Evolutionary conservation across 2,329 filamentous ascomycete genomes (phyloP), one percentile per base, ranked within the genome.

Genomic region (Beauveria sp.): DNA sequence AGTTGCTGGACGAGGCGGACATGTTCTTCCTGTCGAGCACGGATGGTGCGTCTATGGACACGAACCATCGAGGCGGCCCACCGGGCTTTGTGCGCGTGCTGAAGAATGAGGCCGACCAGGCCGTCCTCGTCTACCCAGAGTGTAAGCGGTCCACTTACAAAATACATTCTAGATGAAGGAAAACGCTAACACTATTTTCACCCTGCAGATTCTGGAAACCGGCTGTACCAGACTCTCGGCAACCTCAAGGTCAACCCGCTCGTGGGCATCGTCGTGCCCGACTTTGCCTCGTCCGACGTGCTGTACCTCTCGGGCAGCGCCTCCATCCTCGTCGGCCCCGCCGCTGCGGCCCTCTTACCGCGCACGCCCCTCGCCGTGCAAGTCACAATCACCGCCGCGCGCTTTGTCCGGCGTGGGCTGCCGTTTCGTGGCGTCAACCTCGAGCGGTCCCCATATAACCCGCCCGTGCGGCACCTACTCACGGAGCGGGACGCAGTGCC

Each of bases 161-260:
- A 12, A 10, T 34, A 34, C 30, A 34, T 34, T 10, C 30, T 34
- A 12, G 30, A 34, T 34, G 30, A 12, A 34, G 1, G 30, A 16
- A 28, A 48, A 24, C 2, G 46, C 46, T 9, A 37, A 28, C 18
- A 40, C 18, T 43, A 5, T 5, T 12, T 48, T 41, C 30, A 4
- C 9, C 30, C 10, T 12, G 4, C 4, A 76, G 75, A 89, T 70
- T 92, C 88, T 0, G 91, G 91, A 8, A 96, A 96, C 71, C 79
- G 90, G 18, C 76, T 94, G 0, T 96, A 96, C 67, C 91, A 96
- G 71, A 90, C 88, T 0, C 80, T 96, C 0, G 91, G 91, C 1
- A 96, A 96, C 69, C 76, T 96, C 16, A 77, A 81, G 44, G 73
- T 81, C 8, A 87, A 86, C 37, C 89, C 90, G 0, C 75, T 77